Conservation (phyloP, 2,329 filamentous ascomycete genomes). For the Ophiocordyceps camponoti-leonardi region DNA sequence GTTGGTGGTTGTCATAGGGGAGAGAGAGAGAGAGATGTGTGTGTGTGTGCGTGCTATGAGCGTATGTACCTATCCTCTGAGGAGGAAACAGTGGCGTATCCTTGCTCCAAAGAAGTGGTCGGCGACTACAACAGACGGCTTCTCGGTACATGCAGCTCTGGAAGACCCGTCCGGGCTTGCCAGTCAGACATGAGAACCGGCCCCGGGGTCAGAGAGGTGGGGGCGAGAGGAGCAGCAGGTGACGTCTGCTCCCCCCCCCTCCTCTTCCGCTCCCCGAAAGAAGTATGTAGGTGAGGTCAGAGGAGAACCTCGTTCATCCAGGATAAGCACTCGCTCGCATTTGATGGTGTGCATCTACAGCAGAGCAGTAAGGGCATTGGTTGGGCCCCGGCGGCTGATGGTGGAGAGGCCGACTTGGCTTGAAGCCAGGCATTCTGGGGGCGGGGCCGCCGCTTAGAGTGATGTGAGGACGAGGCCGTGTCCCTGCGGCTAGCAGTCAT, state of each 20-base stretch:
- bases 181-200: conserved; percentile 1
- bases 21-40: background rate
- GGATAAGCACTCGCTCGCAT: background rate
- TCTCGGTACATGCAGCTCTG: conserved; percentile 1
- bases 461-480: conserved; percentile 1
- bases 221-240: background rate
- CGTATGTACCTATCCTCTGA: background rate
- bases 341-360: background rate
- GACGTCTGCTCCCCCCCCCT: background rate
- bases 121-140: background rate
- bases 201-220: background rate
- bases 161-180: background rate
- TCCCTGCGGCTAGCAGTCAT: background rate
- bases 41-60: background rate
- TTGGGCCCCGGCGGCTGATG: background rate
- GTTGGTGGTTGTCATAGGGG: background rate
- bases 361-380: background rate
- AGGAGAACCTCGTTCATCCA: background rate
- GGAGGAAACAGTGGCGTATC: conserved; percentile 3
- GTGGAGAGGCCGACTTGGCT: background rate
- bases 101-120: background rate
- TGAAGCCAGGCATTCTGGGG: conserved; percentile 1
- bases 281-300: background rate
- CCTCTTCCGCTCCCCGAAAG: background rate
- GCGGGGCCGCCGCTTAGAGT: conserved; percentile 2